phyloP scores from a whole-genome alignment of 208 protist genomes.

The Trypanosomatidae sp. region DNA sequence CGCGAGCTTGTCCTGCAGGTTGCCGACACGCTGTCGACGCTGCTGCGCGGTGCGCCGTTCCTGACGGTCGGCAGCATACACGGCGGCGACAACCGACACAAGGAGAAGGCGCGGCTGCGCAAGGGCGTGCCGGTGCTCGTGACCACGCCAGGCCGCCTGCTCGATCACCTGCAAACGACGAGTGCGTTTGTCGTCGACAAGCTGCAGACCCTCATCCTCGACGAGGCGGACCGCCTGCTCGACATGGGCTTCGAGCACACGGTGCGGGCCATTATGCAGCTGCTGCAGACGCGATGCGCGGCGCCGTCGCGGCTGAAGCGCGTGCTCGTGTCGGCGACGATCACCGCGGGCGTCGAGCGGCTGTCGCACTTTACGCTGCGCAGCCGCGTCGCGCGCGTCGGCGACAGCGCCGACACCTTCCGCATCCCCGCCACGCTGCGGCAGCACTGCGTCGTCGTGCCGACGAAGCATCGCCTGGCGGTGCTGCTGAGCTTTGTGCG shows the following conservation, averaged over 20 bases:
- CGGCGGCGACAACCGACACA: constrained; percentile 72
- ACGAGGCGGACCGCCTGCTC: constrained; percentile 98
- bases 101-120: constrained; percentile 75
- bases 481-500: constrained; percentile 90
- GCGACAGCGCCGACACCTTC: constrained; percentile 56
- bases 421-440: constrained; percentile 61
- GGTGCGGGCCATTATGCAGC: constrained; percentile 94
- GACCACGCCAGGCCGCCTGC: constrained; percentile 74
- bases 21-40: constrained; percentile 35
- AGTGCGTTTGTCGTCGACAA: constrained; percentile 42
- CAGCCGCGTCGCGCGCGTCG: constrained; percentile 29
- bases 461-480: constrained; percentile 74
- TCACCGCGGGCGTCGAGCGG: constrained; percentile 72
- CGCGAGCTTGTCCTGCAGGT: constrained; percentile 83
- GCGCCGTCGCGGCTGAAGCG: constrained; percentile 91
- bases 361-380: constrained; percentile 82
- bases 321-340: constrained; percentile 96
- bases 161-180: constrained; percentile 81
- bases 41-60: constrained; percentile 73
- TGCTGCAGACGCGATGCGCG: constrained; percentile 41
- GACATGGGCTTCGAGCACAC: constrained; percentile 98
- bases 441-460: constrained; percentile 68
- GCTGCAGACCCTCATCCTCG: constrained; percentile 88
- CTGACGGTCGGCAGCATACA: constrained; percentile 73
- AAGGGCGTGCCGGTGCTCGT: constrained; percentile 76